A percentile compares a stretch with the other conserved stretches of the same genome.
Conservation (phyloP, 164 flowering plant species). For the Piper betle region DNA sequence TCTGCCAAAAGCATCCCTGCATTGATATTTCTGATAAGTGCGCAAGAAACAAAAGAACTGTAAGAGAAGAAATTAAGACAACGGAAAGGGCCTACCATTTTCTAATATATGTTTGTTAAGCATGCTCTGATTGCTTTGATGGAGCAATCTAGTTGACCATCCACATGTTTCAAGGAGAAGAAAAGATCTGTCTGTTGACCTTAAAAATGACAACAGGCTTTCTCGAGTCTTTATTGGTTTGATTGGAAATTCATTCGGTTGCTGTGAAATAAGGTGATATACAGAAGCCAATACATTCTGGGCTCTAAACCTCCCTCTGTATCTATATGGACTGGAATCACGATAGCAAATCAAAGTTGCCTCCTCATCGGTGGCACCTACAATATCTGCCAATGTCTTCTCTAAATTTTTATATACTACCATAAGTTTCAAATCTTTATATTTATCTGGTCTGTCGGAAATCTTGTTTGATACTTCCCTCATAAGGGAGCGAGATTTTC, state of each 20-base stretch:
- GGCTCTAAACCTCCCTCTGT: constrained; percentile 52
- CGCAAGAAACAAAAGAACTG: neutral
- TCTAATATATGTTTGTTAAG: constrained; percentile 13
- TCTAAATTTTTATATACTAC: constrained; percentile 46
- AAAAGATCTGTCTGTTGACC: constrained; percentile 70
- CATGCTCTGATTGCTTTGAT: constrained; percentile 17
- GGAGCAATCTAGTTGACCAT: constrained; percentile 53
- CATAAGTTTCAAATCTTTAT: constrained; percentile 45
- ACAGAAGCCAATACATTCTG: constrained; percentile 45
- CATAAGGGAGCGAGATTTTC: constrained; percentile 79
- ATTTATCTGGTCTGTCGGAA: constrained; percentile 16
- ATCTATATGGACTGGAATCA: constrained; percentile 51
- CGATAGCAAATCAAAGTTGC: constrained; percentile 44
- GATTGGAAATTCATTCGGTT: constrained; percentile 54
- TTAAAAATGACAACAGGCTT: constrained; percentile 41
- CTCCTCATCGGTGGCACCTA: constrained; percentile 59
- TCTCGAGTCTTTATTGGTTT: constrained; percentile 26
- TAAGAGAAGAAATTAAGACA: neutral
- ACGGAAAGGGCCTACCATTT: constrained; percentile 11
- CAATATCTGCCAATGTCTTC: constrained; percentile 47
- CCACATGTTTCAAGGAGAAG: constrained; percentile 82
- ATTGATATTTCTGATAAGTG: constrained; percentile 7
- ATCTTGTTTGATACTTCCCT: constrained; percentile 33
- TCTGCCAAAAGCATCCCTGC: constrained; percentile 25
- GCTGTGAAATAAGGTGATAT: constrained; percentile 28